These are phyloP conservation scores for Aspergillus steynii DNA, from an alignment of 495 filamentous ascomycete species.

Conservation along the genomic window DNA sequence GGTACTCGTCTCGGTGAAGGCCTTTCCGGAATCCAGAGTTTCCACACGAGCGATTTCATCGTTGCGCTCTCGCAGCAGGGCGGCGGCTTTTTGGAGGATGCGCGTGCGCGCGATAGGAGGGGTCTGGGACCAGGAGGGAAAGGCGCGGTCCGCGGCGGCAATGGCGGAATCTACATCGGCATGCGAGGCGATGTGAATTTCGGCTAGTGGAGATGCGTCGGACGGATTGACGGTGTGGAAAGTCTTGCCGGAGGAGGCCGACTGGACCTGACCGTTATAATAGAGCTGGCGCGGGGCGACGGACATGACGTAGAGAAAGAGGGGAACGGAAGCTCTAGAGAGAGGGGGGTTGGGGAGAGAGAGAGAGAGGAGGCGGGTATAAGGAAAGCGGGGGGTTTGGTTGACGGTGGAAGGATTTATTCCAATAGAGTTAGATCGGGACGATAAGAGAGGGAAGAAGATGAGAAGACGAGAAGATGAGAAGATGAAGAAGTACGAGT, in stretches of 20 bases:
- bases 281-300: constrained; percentile 49
- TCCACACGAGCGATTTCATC: constrained; percentile 69
- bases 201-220: constrained; percentile 61
- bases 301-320: constrained; percentile 40
- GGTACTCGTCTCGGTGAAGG: constrained; percentile 71
- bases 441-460: constrained; percentile 3
- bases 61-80: constrained; percentile 64
- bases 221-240: constrained; percentile 71
- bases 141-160: constrained; percentile 59
- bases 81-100: constrained; percentile 68
- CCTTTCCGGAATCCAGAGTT: constrained; percentile 73
- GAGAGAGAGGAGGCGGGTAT: not conserved
- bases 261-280: constrained; percentile 63
- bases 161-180: constrained; percentile 68
- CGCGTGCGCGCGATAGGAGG: constrained; percentile 64
- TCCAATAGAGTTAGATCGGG: not conserved
- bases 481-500: constrained; percentile 7
- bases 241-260: constrained; percentile 57
- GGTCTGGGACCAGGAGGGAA: constrained; percentile 65
- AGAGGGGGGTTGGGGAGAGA: constrained; percentile 12
- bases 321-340: constrained; percentile 39
- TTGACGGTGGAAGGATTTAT: not conserved
- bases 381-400: not conserved
- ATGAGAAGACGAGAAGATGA: not conserved
- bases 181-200: constrained; percentile 61